These are phyloP conservation scores for Erysiphe neolycopersici DNA, from an alignment of 2,329 filamentous ascomycete species.

Conservation along the genomic window DNA sequence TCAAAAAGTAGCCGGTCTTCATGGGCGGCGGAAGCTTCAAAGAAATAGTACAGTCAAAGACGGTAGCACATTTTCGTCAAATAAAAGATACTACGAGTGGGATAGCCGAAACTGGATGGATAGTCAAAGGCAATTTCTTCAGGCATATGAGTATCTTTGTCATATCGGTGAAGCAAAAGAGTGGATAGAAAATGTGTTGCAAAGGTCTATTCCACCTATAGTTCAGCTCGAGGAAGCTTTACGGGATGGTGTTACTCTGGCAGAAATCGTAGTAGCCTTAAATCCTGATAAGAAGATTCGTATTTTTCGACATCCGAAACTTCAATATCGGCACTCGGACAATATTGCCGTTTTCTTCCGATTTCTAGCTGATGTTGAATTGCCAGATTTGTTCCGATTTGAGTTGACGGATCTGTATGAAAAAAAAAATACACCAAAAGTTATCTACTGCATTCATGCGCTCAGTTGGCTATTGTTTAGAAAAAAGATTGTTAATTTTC, in stretches of 20 bases:
- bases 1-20: conserved; percentile 68
- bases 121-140: conserved; percentile 82
- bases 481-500: conserved; percentile 82
- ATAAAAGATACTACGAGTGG: conserved; percentile 36
- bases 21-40: conserved; percentile 62
- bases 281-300: conserved; percentile 49
- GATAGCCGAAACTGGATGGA: conserved; percentile 93
- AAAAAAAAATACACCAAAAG: conserved; percentile 98
- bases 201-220: conserved; percentile 66
- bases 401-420: conserved; percentile 95
- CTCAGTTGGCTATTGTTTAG: conserved; percentile 92
- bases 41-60: conserved; percentile 25
- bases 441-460: conserved; percentile 96
- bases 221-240: conserved; percentile 82
- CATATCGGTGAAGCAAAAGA: conserved; percentile 98
- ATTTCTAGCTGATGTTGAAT: conserved; percentile 69
- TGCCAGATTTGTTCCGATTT: conserved; percentile 89
- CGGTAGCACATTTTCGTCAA: conserved; percentile 20
- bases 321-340: conserved; percentile 90
- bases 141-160: conserved; percentile 95
- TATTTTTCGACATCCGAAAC: conserved; percentile 61
- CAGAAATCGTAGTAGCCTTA: conserved; percentile 76
- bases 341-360: conserved; percentile 94
- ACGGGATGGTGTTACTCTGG: conserved; percentile 76
- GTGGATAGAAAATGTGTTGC: conserved; percentile 87